A percentile compares a stretch with the other conserved stretches of the same genome.
These are phyloP conservation scores for Aspergillus proliferans DNA, from an alignment of 2,329 filamentous ascomycete species.

Conservation along the genomic window DNA sequence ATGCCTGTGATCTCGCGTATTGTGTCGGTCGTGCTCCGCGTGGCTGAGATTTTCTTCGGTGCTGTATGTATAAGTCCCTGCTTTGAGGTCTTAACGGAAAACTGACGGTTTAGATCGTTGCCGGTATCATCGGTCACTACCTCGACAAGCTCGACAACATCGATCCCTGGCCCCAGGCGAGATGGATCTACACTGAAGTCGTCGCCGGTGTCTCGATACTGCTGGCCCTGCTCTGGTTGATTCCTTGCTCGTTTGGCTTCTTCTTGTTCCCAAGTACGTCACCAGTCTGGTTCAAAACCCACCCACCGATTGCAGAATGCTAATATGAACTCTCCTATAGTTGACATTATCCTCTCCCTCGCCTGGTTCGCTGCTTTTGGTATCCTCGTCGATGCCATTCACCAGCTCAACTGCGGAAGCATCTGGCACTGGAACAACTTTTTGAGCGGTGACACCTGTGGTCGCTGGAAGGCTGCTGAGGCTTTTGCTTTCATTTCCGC, in stretches of 20 bases:
- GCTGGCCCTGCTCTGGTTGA: conserved; percentile 63
- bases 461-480: conserved; percentile 63
- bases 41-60: conserved; percentile 62
- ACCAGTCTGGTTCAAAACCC: conserved; percentile 3
- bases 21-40: conserved; percentile 52
- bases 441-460: conserved; percentile 48
- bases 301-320: not conserved
- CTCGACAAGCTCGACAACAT: conserved; percentile 47
- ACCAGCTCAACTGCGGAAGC: conserved; percentile 48
- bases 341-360: conserved; percentile 63
- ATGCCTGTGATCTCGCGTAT: conserved; percentile 52
- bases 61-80: conserved; percentile 44
- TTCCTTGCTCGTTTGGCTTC: conserved; percentile 64
- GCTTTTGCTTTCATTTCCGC: conserved; percentile 68
- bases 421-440: conserved; percentile 58
- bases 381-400: conserved; percentile 54
- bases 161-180: conserved; percentile 52
- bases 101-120: conserved; percentile 43
- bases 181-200: conserved; percentile 70
- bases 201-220: conserved; percentile 64
- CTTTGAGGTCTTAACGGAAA: not conserved
- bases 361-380: conserved; percentile 67
- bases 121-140: conserved; percentile 62
- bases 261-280: conserved; percentile 56
- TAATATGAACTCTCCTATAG: conserved; percentile 14